Base-by-base conservation (phyloP, 306 rosid genomes). In the Sophora flavescens region DNA sequence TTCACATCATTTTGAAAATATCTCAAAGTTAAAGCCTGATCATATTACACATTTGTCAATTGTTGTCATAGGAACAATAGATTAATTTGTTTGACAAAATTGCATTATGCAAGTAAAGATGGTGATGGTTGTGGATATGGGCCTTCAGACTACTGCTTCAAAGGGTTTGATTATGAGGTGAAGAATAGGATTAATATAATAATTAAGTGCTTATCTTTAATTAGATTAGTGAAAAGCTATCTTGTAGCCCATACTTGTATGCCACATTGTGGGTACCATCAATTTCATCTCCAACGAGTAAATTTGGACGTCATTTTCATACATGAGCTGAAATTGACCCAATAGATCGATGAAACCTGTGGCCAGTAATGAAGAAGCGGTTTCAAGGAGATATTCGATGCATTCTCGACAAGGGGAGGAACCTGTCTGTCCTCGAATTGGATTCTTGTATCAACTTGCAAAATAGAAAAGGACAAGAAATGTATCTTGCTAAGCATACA, bases 291-390 rank as follows among this genome's bases (percentile, higher is more conserved):
- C 64, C 38, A 38, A 2, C 26, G 9, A 28, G 64, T 26, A 28
- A 66, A 38, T 16, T 67, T 72, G 72, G 67, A 14, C 68, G 15
- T 30, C 72, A 65, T 66, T 64, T 44, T 64, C 44, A 13, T 9
- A 6, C 35, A 39, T 57, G 44, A 16, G 35, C 30, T 38, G 5
- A 67, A 41, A 51, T 32, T 47, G 52, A 51, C 70, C 16, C 33
- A 45, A 61, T 28, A 48, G 47, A 6, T 62, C 6, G 8, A 28
- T 41, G 33, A 54, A 39, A 66, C 11, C 28, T 63, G 44, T 32
- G 22, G 22, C 57, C 10, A 33, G 48, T 12, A 51, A 54, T 7
- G 0, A n/a, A 45, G 12, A 67, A 3, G 7, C 5, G 8, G 73
- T 51, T 53, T 38, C 6, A 30, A n/a, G 30, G 30, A 61, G 44